A percentile compares a stretch with the other conserved stretches of the same genome.
Evolutionary conservation across 2,329 filamentous ascomycete genomes (phyloP).

Genomic region (Pyrenophora tritici-repentis): DNA sequence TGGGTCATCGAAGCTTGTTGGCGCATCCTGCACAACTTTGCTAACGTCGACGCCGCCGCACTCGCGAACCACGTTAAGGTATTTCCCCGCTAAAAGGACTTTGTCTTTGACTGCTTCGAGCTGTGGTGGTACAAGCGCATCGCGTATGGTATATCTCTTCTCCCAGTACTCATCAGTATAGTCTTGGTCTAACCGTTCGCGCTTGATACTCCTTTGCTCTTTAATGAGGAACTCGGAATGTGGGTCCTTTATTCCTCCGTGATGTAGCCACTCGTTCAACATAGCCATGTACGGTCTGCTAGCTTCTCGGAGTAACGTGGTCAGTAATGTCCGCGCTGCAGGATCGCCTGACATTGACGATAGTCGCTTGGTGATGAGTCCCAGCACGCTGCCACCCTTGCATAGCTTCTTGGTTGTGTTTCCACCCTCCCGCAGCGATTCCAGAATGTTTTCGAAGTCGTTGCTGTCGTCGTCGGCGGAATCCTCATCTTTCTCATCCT

Average conservation of each 20-base stretch:
- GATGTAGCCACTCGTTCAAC: slow-evolving; percentile 98
- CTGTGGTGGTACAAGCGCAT: slow-evolving; percentile 89
- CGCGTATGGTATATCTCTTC: slow-evolving; percentile 91
- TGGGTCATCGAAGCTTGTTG: slow-evolving; percentile 86
- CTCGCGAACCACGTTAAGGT: slow-evolving; percentile 95
- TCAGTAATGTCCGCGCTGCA: slow-evolving; percentile 79
- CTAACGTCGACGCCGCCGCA: slow-evolving; percentile 95
- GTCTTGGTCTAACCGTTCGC: slow-evolving; percentile 89
- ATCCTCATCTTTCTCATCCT: slow-evolving; percentile 69
- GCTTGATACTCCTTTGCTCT: slow-evolving; percentile 91
- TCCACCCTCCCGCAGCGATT: slow-evolving; percentile 84
- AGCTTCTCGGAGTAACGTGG: slow-evolving; percentile 80
- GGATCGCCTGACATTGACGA: slow-evolving; percentile 94
- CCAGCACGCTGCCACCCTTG: slow-evolving; percentile 95
- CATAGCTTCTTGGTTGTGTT: slow-evolving; percentile 89
- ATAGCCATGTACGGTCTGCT: slow-evolving; percentile 96
- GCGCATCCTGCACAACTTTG: slow-evolving; percentile 85
- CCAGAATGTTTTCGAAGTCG: slow-evolving; percentile 90
- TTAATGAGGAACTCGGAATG: slow-evolving; percentile 94
- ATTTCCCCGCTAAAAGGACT: slow-evolving; percentile 93
- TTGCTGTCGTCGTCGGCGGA: slow-evolving; percentile 75
- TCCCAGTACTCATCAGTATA: slow-evolving; percentile 99
- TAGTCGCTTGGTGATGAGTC: slow-evolving; percentile 80
- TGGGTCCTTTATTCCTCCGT: slow-evolving; percentile 91
- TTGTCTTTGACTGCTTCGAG: slow-evolving; percentile 90